Evolutionary conservation across 352 stramenopile species (phyloP).

Genomic region (Phytophthora fragariae): DNA sequence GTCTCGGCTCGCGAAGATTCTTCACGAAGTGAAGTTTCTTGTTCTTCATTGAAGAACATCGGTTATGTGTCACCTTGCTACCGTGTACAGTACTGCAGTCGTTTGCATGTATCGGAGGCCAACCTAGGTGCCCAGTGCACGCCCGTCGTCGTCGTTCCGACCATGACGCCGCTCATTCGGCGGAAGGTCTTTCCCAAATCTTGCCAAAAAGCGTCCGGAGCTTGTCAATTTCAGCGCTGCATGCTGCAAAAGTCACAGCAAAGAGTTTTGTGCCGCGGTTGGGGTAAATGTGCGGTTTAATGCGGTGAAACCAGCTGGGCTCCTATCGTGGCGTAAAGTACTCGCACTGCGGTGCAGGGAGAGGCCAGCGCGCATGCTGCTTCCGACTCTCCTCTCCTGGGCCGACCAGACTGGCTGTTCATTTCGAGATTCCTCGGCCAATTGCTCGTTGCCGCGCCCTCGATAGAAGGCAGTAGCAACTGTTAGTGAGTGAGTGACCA

Average conservation of each 20-base stretch:
- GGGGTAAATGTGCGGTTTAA: slow-evolving; percentile 16
- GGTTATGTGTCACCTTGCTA: too few species aligned
- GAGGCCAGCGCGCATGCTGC: slow-evolving; percentile 24
- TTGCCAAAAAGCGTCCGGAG: slow-evolving; percentile 7
- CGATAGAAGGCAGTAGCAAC: slow-evolving; percentile 10
- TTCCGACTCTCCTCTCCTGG: slow-evolving; percentile 38
- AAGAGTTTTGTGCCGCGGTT: slow-evolving; percentile 6
- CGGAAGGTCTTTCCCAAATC: slow-evolving; percentile 16
- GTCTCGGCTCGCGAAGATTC: slow-evolving; percentile 1
- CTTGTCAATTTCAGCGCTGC: slow-evolving; percentile 9
- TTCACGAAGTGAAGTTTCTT: slow-evolving; percentile 3
- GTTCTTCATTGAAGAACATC: too few species aligned
- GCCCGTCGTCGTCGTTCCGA: not conserved
- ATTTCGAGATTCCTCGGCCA: slow-evolving; percentile 41
- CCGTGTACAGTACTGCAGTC: not conserved
- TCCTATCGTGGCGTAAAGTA: slow-evolving; percentile 38
- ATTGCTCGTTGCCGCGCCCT: slow-evolving; percentile 24
- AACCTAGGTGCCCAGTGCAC: too few species aligned
- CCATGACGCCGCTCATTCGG: not conserved
- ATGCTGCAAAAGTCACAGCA: slow-evolving; percentile 11
- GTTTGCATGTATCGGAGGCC: not conserved
- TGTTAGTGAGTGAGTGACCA: not conserved
- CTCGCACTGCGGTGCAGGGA: slow-evolving; percentile 1
- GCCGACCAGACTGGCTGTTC: slow-evolving; percentile 26
- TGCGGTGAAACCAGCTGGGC: slow-evolving; percentile 38